phyloP scores from a whole-genome alignment of 2,329 filamentous ascomycete genomes.

The Colletotrichum coccodes region DNA sequence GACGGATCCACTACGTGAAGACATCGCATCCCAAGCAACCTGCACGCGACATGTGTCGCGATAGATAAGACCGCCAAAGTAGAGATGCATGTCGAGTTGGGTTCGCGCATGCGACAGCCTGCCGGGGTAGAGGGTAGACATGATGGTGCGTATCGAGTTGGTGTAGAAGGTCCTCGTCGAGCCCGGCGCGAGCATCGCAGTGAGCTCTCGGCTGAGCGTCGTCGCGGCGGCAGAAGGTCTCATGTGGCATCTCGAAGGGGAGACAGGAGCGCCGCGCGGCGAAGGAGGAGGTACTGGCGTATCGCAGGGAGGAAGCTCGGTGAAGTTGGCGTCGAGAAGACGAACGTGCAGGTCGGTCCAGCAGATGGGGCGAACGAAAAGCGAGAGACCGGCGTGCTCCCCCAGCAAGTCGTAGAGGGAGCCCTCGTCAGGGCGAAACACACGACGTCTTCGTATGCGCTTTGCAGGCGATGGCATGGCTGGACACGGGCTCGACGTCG shows the following conservation, averaged over 20 bases:
- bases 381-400: constrained; percentile 55
- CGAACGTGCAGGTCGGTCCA: constrained; percentile 64
- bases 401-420: constrained; percentile 65
- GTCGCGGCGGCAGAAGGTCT: constrained; percentile 54
- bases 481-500: constrained; percentile 12
- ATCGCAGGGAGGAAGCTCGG: constrained; percentile 51
- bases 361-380: constrained; percentile 63
- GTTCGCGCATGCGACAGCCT: constrained; percentile 40
- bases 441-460: constrained; percentile 41
- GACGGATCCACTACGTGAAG: constrained; percentile 22
- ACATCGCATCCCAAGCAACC: constrained; percentile 58
- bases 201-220: constrained; percentile 54
- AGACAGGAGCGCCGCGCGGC: constrained; percentile 40
- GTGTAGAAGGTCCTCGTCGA: constrained; percentile 46
- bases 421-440: constrained; percentile 53
- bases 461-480: constrained; percentile 20
- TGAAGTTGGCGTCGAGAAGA: constrained; percentile 59
- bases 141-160: constrained; percentile 54
- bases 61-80: constrained; percentile 59
- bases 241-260: constrained; percentile 47
- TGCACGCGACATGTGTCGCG: constrained; percentile 57
- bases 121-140: constrained; percentile 56
- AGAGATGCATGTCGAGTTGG: constrained; percentile 54
- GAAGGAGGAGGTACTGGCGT: constrained; percentile 50
- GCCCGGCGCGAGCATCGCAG: constrained; percentile 50